Percentiles rank a stretch among this genome's conserved stretches.
phyloP scores from a whole-genome alignment of 1,284 basidiomycete genomes.

The Malassezia caprae region DNA sequence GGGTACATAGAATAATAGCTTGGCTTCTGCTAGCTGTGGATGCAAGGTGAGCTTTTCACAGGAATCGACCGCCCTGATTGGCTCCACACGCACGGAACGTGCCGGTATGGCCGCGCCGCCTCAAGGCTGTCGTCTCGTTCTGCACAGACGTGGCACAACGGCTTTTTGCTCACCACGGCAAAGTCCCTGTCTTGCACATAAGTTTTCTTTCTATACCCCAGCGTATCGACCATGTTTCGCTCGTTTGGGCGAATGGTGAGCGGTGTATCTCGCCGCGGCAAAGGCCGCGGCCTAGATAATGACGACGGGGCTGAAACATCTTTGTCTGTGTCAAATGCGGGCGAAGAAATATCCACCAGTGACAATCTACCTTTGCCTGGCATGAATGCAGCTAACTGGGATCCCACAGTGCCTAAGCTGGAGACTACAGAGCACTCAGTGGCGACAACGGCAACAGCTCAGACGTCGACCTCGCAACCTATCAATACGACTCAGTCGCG shows the following conservation, averaged over 20 bases:
- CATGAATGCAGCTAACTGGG: neutral
- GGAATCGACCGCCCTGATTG: neutral
- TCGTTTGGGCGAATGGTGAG: constrained; percentile 44
- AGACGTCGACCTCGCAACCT: neutral
- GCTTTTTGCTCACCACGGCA: neutral
- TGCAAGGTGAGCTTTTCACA: neutral
- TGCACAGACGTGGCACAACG: neutral
- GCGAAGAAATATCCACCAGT: constrained; percentile 2
- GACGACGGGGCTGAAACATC: constrained; percentile 9
- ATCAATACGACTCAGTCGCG: neutral
- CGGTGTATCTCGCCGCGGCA: constrained; percentile 38
- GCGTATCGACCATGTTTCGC: constrained; percentile 35
- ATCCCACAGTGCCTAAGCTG: neutral
- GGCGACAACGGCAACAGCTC: neutral
- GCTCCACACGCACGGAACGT: neutral
- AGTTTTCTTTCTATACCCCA: neutral
- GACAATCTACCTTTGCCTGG: neutral
- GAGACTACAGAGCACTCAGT: neutral
- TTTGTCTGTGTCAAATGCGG: constrained; percentile 14
- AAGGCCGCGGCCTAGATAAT: constrained; percentile 28
- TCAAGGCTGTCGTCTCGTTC: neutral
- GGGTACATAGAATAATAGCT: constrained; percentile 21
- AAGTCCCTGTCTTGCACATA: neutral
- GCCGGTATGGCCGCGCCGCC: neutral
- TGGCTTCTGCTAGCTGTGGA: neutral